Conservation (phyloP, 345 rosid genomes). For the Durio zibethinus region DNA sequence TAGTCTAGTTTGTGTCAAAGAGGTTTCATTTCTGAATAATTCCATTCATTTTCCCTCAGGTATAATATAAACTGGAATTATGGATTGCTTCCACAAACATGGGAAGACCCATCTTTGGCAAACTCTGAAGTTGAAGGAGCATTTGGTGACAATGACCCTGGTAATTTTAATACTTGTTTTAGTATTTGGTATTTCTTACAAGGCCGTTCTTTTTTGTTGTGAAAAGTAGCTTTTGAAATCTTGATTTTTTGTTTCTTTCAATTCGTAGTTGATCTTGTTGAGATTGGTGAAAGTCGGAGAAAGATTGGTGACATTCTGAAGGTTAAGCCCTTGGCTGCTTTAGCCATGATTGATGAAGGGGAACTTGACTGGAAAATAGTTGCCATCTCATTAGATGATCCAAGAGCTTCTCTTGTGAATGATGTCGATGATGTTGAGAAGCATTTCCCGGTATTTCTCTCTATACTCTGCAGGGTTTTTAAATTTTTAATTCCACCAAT, state of each 20-base stretch:
- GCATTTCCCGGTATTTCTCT: conserved; percentile 77
- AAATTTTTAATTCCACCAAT: not conserved
- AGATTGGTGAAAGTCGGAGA: conserved; percentile 70
- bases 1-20: not conserved
- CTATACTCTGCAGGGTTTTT: not conserved
- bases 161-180: conserved; percentile 26
- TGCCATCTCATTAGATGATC: conserved; percentile 88
- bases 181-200: not conserved
- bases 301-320: conserved; percentile 73
- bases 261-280: conserved; percentile 83
- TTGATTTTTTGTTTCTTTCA: not conserved
- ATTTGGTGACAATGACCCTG: conserved; percentile 94
- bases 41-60: conserved; percentile 27
- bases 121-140: conserved; percentile 87
- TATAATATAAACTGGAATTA: conserved; percentile 97
- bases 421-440: conserved; percentile 86
- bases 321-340: conserved; percentile 83
- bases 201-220: not conserved
- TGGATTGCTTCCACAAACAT: conserved; percentile 97
- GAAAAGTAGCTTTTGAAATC: not conserved
- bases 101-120: conserved; percentile 93
- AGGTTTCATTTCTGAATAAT: conserved; percentile 2
- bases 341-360: conserved; percentile 99
- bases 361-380: conserved; percentile 99
- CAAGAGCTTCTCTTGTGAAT: conserved; percentile 86